These are phyloP conservation scores for Ustilago xerochloae DNA, from an alignment of 1,284 basidiomycete genomes.

Conservation along the genomic window DNA sequence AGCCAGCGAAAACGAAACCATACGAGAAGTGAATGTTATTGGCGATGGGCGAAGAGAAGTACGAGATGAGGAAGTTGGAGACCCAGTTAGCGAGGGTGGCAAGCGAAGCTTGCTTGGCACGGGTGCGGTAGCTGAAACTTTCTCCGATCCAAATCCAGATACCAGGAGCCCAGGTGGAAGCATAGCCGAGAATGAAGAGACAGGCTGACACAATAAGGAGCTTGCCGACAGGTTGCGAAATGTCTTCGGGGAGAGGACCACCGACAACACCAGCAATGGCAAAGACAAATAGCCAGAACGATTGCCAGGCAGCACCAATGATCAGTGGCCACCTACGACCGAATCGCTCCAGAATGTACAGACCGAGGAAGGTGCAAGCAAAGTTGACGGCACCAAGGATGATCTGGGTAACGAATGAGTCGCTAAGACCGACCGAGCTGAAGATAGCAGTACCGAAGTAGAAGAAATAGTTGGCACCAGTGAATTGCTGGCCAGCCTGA, in stretches of 20 bases:
- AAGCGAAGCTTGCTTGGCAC: conserved; percentile 80
- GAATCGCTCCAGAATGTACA: conserved; percentile 74
- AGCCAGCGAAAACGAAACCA: conserved; percentile 79
- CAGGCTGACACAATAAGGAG: conserved; percentile 82
- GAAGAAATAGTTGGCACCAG: conserved; percentile 73
- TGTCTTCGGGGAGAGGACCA: conserved; percentile 70
- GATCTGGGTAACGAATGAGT: conserved; percentile 75
- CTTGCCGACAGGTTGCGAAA: conserved; percentile 70
- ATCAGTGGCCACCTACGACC: conserved; percentile 73
- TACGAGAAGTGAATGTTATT: conserved; percentile 72
- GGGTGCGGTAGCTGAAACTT: conserved; percentile 79
- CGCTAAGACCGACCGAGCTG: conserved; percentile 75
- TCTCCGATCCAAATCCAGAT: conserved; percentile 70
- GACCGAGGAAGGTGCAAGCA: conserved; percentile 73
- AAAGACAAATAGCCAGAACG: conserved; percentile 80
- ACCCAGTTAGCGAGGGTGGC: conserved; percentile 78
- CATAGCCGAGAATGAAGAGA: conserved; percentile 81
- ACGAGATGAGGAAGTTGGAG: conserved; percentile 79
- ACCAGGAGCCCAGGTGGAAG: conserved; percentile 75
- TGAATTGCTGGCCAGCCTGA: conserved; percentile 80
- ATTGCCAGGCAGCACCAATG: conserved; percentile 73
- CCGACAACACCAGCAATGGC: conserved; percentile 79
- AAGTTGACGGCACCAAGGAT: conserved; percentile 75
- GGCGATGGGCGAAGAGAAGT: conserved; percentile 72
- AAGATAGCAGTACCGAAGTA: conserved; percentile 75